phyloP scores from a whole-genome alignment of 2,329 filamentous ascomycete species.

The Ophiostoma perfectum region DNA sequence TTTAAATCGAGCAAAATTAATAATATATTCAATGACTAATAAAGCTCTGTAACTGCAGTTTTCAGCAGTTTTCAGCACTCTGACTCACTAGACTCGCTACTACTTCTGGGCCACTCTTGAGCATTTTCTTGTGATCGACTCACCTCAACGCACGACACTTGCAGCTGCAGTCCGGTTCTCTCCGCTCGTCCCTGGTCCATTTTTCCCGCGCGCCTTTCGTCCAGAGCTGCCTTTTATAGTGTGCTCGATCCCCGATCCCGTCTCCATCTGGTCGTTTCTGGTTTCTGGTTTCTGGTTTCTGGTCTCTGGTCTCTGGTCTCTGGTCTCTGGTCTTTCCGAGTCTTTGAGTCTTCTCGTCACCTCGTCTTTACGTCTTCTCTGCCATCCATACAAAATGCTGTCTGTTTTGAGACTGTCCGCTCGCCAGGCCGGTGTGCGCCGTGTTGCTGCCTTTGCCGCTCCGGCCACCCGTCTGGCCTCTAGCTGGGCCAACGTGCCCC shows the following conservation, averaged over 20 bases:
- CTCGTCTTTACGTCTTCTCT: neutral
- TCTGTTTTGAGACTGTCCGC: slow-evolving; percentile 50
- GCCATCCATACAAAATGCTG: slow-evolving; percentile 44
- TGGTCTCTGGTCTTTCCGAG: neutral
- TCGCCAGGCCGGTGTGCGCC: slow-evolving; percentile 42
- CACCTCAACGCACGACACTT: slow-evolving; percentile 10
- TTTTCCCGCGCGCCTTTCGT: slow-evolving; percentile 16
- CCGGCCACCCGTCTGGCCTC: slow-evolving; percentile 57
- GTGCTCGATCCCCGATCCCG: slow-evolving; percentile 7
- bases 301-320: neutral
- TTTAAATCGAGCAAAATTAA: neutral
- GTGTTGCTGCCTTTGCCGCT: slow-evolving; percentile 35
- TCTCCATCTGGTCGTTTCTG: slow-evolving; percentile 3
- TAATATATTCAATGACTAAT: neutral
- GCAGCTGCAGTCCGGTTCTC: slow-evolving; percentile 22
- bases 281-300: neutral
- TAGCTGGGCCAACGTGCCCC: slow-evolving; percentile 83
- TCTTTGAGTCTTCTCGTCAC: neutral
- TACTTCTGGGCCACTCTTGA: too few species aligned
- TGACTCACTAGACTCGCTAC: too few species aligned
- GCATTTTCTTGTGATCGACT: slow-evolving; percentile 8
- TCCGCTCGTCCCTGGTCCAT: slow-evolving; percentile 21
- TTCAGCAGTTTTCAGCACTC: neutral
- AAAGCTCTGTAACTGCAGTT: neutral
- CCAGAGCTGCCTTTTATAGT: slow-evolving; percentile 14